Percentiles rank a stretch among this genome's conserved stretches.
Conservation (phyloP, 371 early-diverging fungal genomes). For the Batkoa obscura region DNA sequence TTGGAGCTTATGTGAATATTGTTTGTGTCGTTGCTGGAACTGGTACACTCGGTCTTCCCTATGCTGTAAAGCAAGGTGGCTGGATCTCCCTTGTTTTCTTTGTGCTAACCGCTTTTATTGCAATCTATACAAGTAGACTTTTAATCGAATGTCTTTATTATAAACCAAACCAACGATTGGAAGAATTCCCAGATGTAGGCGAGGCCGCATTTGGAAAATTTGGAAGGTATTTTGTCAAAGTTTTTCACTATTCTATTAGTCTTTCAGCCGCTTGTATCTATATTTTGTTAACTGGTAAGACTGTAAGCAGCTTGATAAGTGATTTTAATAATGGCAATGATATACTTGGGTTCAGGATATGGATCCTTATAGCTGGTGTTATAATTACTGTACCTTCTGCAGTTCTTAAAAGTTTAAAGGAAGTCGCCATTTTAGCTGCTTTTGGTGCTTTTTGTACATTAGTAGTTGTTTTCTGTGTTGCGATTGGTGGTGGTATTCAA, state of each 20-base stretch:
- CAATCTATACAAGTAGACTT: constrained; percentile 44
- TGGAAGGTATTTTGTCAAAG: constrained; percentile 33
- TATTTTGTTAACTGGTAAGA: constrained; percentile 40
- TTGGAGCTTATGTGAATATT: constrained; percentile 34
- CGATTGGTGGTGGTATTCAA: neutral
- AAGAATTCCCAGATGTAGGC: constrained; percentile 36
- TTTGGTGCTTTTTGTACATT: constrained; percentile 30
- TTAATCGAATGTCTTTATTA: constrained; percentile 53
- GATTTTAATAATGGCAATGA: neutral
- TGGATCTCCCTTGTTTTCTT: constrained; percentile 61
- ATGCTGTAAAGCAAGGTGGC: constrained; percentile 55
- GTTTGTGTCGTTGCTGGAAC: constrained; percentile 72
- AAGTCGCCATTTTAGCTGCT: constrained; percentile 5
- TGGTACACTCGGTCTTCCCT: constrained; percentile 67
- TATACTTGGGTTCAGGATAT: constrained; percentile 18
- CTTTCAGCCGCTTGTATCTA: constrained; percentile 58
- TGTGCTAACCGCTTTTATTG: constrained; percentile 48
- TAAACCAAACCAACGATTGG: constrained; percentile 18
- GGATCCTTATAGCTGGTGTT: constrained; percentile 26
- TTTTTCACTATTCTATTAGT: constrained; percentile 43
- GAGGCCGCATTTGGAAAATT: constrained; percentile 40
- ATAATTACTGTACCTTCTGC: constrained; percentile 23
- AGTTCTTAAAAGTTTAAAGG: constrained; percentile 18
- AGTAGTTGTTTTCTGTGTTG: constrained; percentile 19
- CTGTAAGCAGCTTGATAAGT: neutral